These are phyloP conservation scores for Lodderomyces margitis DNA, from an alignment of 1,139 yeast species.

Conservation along the genomic window DNA sequence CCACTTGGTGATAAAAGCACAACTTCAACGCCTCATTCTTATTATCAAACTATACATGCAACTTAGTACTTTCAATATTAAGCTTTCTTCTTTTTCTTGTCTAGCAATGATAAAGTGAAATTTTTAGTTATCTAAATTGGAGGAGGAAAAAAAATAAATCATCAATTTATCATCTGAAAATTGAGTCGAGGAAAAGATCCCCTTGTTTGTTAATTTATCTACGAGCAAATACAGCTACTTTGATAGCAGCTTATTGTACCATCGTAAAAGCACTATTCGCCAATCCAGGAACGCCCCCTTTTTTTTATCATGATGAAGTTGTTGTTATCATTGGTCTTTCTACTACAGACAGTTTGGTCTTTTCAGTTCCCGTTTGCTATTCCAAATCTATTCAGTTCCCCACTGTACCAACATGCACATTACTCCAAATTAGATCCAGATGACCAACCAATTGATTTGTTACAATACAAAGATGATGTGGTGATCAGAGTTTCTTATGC, in stretches of 20 bases:
- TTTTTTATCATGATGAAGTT: background rate
- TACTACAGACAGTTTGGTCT: slow-evolving; percentile 1
- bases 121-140: background rate
- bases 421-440: slow-evolving; percentile 16
- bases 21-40: no score
- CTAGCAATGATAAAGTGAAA: no score
- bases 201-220: no score
- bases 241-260: no score
- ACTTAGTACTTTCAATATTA: background rate
- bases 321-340: background rate
- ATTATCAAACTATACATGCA: no score
- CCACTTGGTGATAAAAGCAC: no score
- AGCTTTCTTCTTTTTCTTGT: background rate
- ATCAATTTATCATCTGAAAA: background rate
- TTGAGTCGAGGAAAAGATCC: background rate
- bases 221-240: no score
- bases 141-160: background rate
- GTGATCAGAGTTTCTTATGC: slow-evolving; percentile 46
- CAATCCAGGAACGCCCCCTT: no score
- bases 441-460: slow-evolving; percentile 46
- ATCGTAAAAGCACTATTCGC: no score
- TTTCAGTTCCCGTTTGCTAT: slow-evolving; percentile 15
- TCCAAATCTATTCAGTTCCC: background rate
- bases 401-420: slow-evolving; percentile 13
- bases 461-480: slow-evolving; percentile 48